Base-by-base conservation (phyloP, 805 yeast species). In the Candida schatavii region DNA sequence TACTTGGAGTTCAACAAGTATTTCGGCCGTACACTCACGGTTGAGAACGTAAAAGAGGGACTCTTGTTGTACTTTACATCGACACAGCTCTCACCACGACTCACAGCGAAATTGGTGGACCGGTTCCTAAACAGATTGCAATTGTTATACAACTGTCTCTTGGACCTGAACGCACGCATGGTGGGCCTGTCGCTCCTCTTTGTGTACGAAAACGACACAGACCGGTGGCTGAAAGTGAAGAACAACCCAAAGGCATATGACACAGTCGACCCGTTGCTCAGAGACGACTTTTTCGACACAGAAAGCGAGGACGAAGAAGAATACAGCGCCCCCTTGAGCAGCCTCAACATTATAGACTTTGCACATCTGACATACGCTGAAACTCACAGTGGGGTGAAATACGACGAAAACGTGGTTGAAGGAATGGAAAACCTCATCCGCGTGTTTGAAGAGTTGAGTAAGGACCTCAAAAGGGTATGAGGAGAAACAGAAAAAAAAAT, bases 261-360 rank as follows among this genome's bases (percentile, higher is more conserved):
- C 0, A 59, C 66, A 46, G 56, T 68, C 10, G 85, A 79, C 46
- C 61, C 66, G 0, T 17, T 60, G 5, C 37, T 61, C 1, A 35
- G 43, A 13, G 57, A 54, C 20, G 41, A 41, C 36, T 46, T 68
- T 11, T 51, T 52, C n/a, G 68, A 59, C 26, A 52, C 58, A 7
- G 55, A 59, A 14, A 14, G 31, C 18, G 53, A 57, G 2, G 62
- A 61, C 11, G 55, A 56, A 4, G 63, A 57, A 6, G 60, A 52
- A 2, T 58, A 52, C 3, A 61, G 49, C 56, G 54, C 35, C 1
- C 68, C 74, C 0, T 57, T 87, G 37, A 83, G 90, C 46, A 64
- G 77, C 4, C 64, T 88, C 40, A 74, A 80, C 29, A 53, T 90
- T 37, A 88, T 93, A 5, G 99, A 93, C 61, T 89, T 93, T 68